Percentiles rank a stretch among this genome's conserved stretches.
These are phyloP conservation scores for Pestalotiopsis sp. DNA, from an alignment of 2,329 filamentous ascomycete species.

Conservation along the genomic window DNA sequence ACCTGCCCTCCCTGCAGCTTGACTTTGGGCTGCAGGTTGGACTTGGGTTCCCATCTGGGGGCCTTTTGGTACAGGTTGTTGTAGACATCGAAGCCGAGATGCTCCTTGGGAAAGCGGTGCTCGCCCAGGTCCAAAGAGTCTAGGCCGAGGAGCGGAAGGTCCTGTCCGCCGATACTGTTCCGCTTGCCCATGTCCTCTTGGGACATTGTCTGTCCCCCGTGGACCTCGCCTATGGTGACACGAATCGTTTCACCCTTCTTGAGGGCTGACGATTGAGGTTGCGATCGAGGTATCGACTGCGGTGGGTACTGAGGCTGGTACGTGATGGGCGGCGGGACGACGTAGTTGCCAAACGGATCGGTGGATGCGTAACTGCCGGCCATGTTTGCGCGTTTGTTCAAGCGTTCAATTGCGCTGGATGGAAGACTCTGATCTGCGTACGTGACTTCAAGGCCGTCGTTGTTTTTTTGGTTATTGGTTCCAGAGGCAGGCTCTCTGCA, in stretches of 20 bases:
- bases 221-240: neutral
- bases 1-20: neutral
- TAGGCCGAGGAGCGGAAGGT: neutral
- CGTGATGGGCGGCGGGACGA: neutral
- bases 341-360: too few relatives aligned
- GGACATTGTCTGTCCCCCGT: neutral
- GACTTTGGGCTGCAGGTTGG: neutral
- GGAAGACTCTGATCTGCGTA: too few relatives aligned
- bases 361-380: neutral
- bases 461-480: too few relatives aligned
- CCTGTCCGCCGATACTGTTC: neutral
- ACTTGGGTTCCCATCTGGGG: neutral
- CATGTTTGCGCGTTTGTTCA: neutral
- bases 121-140: neutral
- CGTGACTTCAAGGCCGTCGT: too few relatives aligned
- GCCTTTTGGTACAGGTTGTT: neutral
- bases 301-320: neutral
- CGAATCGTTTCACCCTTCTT: neutral
- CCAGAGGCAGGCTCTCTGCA: too few relatives aligned
- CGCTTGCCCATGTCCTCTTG: neutral
- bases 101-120: neutral
- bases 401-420: too few relatives aligned
- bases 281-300: too few relatives aligned
- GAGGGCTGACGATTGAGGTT: neutral
- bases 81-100: neutral